Evolutionary conservation across 2,329 filamentous ascomycete species (phyloP).

Genomic region (Xylogone sp.): DNA sequence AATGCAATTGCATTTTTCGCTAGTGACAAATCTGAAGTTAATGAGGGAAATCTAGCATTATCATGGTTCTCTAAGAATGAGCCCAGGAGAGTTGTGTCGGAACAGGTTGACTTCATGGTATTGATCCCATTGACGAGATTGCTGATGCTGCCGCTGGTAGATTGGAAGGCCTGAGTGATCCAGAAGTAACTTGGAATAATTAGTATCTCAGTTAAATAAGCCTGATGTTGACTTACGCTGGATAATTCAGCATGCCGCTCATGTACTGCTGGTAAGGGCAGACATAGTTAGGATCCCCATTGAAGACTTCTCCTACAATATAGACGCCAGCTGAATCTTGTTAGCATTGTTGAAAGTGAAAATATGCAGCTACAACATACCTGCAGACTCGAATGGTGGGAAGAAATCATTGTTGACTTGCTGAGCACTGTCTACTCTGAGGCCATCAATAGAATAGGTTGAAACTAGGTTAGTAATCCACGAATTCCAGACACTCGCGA

Average conservation of each 20-base stretch:
- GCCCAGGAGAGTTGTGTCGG: slow-evolving; percentile 34
- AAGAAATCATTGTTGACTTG: slow-evolving; percentile 50
- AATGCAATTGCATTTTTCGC: slow-evolving; percentile 46
- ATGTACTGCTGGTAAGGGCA: slow-evolving; percentile 51
- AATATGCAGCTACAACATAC: slow-evolving; percentile 8
- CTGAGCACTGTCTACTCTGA: slow-evolving; percentile 47
- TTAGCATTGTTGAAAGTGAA: neutral
- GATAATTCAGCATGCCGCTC: slow-evolving; percentile 60
- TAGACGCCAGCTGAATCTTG: slow-evolving; percentile 48
- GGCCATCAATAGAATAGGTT: slow-evolving; percentile 39
- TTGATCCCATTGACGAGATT: slow-evolving; percentile 25
- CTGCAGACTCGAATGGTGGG: slow-evolving; percentile 43
- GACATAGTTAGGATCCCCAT: slow-evolving; percentile 49
- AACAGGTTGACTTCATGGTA: slow-evolving; percentile 19
- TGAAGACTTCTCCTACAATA: slow-evolving; percentile 56
- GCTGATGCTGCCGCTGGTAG: slow-evolving; percentile 22
- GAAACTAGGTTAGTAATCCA: slow-evolving; percentile 23
- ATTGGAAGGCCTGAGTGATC: slow-evolving; percentile 24
- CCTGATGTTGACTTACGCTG: slow-evolving; percentile 33
- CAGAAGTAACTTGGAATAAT: slow-evolving; percentile 17
- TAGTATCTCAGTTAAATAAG: neutral
- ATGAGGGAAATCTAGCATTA: slow-evolving; percentile 17
- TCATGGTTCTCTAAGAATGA: slow-evolving; percentile 37
- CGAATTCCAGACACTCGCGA: slow-evolving; percentile 14
- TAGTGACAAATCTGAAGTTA: slow-evolving; percentile 18